Base-by-base conservation (phyloP, 306 rosid genomes). In the Cucumis melo region DNA sequence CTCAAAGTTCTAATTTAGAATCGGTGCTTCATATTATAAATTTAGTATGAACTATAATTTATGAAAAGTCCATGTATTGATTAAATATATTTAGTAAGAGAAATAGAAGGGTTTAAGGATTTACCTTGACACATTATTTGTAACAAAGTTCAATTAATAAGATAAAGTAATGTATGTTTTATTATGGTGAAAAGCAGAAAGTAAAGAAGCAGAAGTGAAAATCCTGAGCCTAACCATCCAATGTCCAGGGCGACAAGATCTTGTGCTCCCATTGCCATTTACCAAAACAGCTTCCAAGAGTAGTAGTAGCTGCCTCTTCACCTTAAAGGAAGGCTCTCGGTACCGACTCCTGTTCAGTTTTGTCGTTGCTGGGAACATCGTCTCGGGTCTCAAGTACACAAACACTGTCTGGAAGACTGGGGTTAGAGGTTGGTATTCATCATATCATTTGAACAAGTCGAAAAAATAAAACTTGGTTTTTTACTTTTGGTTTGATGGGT, bases 171-270 rank as follows among this genome's bases (percentile, higher is more conserved):
- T 16, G 12, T 10, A 7, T 50, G 46, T 12, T 62, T 81, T 65
- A 32, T 32, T 84, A 46, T 12, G 77, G 39, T 85, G 83, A 76
- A 32, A 32, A 82, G 55, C 85, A 91, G 98, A 91, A 84, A 87
- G 77, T 64, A 86, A 86, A 83, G 98, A 93, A 38, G 88, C 97
- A 63, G 97, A 93, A 70, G 97, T 89, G 88, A 89, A 87, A 85
- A 87, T 93, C 32, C 50, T 59, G 79, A 89, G 89, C 80, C 97
- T 93, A 62, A 89, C 88, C 7, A 91, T 93, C 78, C 57, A 81
- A 74, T 85, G 89, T 63, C 88, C 81, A 7, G 96, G 88, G 19
- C 78, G 91, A 75, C 79, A 87, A 50, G 93, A 93, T 48, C 77
- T 87, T 23, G 66, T 91, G 38, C 80, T 91, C 57, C 88, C 93